Base-by-base conservation (phyloP, 192 early-diverging fungal species). In the Coemansia asiatica region DNA sequence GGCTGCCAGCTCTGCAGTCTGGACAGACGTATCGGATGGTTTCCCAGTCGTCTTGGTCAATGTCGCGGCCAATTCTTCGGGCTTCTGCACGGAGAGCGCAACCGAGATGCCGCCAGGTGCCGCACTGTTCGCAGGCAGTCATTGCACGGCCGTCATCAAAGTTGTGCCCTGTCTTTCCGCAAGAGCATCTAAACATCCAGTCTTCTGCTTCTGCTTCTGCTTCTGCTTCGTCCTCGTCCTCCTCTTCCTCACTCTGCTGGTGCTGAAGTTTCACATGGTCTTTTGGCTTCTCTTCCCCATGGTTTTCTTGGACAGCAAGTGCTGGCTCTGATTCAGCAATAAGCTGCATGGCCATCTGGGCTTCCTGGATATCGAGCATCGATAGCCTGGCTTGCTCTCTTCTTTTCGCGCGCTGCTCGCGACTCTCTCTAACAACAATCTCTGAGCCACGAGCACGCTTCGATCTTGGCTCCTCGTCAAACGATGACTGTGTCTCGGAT, bases 131-230 rank as follows among this genome's bases (percentile, higher is more conserved):
- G 35, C 74, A 76, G 0, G 69, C 69, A 4, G 74, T 76, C 74
- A 76, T 76, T 18, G 74, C 60, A 16, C 74, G 64, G 46, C 74
- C 74, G 25, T 76, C 74, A 51, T 76, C 74, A 53, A 66, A 71
- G 68, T 76, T 71, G 18, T 56, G 62, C 19, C 74, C 74, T 2
- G 38, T 5, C 40, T 60, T 67, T 29, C 74, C 74, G 28, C 74
- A 76, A 21, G 61, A 49, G 36, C 74, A 76, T 40, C 28, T 60
- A 33, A 76, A 76, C 74, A 71, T 71, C 74, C 74, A 76, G 44
- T 67, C 61, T 1, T 75, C 73, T 2, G 13, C 63, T 26, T 44
- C 36, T 0, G 21, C 18, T 22, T n/a, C 40, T 18, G 0, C 28
- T 18, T 6, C 15, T 25, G 9, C 22, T 18, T 49, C 22, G 6